These are phyloP conservation scores for Xylariaceae sp. DNA, from an alignment of 2,329 filamentous ascomycete species.

Conservation along the genomic window DNA sequence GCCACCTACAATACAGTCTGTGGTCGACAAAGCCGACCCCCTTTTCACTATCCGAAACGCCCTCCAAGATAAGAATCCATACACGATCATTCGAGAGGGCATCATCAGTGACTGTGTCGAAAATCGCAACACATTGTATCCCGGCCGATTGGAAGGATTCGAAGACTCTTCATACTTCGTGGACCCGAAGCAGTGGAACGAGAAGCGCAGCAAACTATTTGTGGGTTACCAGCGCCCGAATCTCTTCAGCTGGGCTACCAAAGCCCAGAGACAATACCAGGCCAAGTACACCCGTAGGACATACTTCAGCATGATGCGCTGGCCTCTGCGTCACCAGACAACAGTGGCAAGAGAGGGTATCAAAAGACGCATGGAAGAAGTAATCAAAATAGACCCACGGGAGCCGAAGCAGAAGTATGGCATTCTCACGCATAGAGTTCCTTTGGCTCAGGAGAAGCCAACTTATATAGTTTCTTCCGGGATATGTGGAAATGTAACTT, in stretches of 20 bases:
- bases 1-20: slow-evolving; percentile 29
- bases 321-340: slow-evolving; percentile 48
- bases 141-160: slow-evolving; percentile 35
- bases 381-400: slow-evolving; percentile 33
- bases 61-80: slow-evolving; percentile 21
- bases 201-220: slow-evolving; percentile 15
- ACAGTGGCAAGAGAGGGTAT: slow-evolving; percentile 36
- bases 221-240: slow-evolving; percentile 29
- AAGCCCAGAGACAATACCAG: slow-evolving; percentile 34
- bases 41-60: slow-evolving; percentile 18
- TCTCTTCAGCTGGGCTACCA: slow-evolving; percentile 38
- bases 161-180: slow-evolving; percentile 24
- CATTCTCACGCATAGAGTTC: slow-evolving; percentile 29
- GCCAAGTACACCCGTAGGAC: slow-evolving; percentile 34
- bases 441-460: slow-evolving; percentile 7
- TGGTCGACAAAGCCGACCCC: slow-evolving; percentile 40
- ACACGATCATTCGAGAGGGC: slow-evolving; percentile 39
- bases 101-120: slow-evolving; percentile 48
- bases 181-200: not conserved
- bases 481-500: not conserved
- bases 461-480: not conserved
- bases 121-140: slow-evolving; percentile 48
- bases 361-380: slow-evolving; percentile 33
- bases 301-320: slow-evolving; percentile 52
- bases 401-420: slow-evolving; percentile 31